These are phyloP conservation scores for Cytospora paraplurivora DNA, from an alignment of 2,329 filamentous ascomycete species.

Conservation along the genomic window DNA sequence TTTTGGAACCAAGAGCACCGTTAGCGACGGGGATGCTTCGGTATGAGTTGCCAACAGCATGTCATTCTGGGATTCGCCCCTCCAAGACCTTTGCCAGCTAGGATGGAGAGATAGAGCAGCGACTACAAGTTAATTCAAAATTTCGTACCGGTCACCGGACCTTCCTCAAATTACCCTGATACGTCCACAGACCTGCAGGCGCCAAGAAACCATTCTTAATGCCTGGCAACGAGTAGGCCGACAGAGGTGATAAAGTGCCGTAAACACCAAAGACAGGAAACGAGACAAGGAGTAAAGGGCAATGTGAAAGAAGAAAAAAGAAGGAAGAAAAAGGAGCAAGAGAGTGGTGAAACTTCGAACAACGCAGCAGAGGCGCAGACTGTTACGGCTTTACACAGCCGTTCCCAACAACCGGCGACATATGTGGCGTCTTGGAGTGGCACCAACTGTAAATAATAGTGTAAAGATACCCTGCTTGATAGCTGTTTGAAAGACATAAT, in stretches of 20 bases:
- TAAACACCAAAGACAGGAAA: no score
- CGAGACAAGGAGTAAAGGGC: no score
- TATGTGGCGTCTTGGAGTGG: not conserved
- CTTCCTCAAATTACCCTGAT: not conserved
- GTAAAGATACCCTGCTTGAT: not conserved
- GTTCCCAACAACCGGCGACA: no score
- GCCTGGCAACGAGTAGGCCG: not conserved
- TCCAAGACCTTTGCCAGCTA: conserved; percentile 21
- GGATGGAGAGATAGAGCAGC: conserved; percentile 10
- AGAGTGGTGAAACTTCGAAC: no score
- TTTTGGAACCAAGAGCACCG: conserved; percentile 27
- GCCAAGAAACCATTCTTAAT: not conserved
- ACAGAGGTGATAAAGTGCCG: not conserved
- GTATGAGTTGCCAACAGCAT: conserved; percentile 20
- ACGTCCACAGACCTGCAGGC: not conserved
- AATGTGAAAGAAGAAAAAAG: no score
- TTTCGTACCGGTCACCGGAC: no score
- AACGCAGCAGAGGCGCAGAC: no score
- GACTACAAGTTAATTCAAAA: not conserved
- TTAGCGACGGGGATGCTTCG: conserved; percentile 22
- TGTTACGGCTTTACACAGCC: no score
- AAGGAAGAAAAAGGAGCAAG: no score
- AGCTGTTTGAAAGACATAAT: not conserved
- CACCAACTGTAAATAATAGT: not conserved
- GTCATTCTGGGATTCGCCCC: conserved; percentile 25